Percentiles rank a stretch among this genome's conserved stretches.
Evolutionary conservation across 2,329 filamentous ascomycete genomes (phyloP).

Genomic region (Lasiodiplodia gonubiensis): DNA sequence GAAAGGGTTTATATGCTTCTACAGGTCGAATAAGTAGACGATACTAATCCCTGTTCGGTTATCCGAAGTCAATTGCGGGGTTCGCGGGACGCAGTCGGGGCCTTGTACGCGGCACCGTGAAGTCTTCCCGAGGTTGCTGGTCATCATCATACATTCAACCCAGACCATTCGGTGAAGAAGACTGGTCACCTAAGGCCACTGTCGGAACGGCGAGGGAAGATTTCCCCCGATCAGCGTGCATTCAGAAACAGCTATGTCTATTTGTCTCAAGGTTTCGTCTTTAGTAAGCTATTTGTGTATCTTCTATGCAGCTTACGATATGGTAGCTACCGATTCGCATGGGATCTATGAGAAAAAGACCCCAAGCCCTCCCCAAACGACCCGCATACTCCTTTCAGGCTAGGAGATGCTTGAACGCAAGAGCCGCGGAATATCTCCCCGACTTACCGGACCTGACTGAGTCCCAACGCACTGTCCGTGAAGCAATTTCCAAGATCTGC

Average conservation of each 20-base stretch:
- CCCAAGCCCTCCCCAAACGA: background rate
- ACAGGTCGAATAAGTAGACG: background rate
- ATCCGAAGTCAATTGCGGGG: conserved; percentile 20
- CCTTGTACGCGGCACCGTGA: conserved; percentile 6
- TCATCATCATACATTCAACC: background rate
- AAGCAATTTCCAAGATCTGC: conserved; percentile 72
- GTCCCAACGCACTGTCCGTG: conserved; percentile 73
- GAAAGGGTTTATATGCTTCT: background rate
- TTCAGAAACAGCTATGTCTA: background rate
- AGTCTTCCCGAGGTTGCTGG: conserved; percentile 10
- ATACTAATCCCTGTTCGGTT: background rate
- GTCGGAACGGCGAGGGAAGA: background rate
- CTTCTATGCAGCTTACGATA: background rate
- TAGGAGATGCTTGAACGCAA: background rate
- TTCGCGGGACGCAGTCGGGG: conserved; percentile 4
- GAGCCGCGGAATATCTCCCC: conserved; percentile 13
- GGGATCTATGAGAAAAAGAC: background rate
- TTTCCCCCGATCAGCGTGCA: background rate
- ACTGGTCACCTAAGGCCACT: background rate
- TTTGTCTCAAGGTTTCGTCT: background rate
- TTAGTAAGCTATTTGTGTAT: background rate
- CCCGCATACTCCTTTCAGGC: background rate
- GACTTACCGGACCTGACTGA: conserved; percentile 61
- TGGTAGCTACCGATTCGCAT: background rate
- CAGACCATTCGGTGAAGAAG: background rate